phyloP scores from a whole-genome alignment of 2,329 filamentous ascomycete genomes.

The Torrubiellomyces zombiae region DNA sequence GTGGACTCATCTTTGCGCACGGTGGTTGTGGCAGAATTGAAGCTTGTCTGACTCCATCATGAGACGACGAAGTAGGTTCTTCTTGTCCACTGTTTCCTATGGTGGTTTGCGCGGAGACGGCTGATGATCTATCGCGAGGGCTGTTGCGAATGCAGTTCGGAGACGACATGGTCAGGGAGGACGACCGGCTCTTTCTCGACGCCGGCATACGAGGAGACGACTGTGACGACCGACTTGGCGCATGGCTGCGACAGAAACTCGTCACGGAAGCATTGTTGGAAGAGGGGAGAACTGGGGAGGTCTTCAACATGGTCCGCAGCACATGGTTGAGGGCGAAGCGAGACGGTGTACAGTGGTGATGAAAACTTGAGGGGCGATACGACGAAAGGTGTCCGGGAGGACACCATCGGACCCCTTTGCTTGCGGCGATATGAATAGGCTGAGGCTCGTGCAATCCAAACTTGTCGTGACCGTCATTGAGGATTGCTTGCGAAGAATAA shows the following conservation, averaged over 20 bases:
- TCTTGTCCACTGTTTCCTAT: too few relatives aligned
- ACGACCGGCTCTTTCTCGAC: constrained; percentile 11
- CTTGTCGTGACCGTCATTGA: too few relatives aligned
- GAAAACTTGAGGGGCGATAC: too few relatives aligned
- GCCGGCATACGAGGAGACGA: constrained; percentile 10
- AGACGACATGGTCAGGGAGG: constrained; percentile 9
- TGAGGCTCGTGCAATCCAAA: too few relatives aligned
- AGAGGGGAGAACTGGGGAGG: constrained; percentile 33
- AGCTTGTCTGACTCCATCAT: too few relatives aligned
- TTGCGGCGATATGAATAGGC: too few relatives aligned
- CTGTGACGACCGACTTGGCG: constrained; percentile 9
- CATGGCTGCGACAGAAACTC: constrained; percentile 21
- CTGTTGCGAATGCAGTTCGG: constrained; percentile 3
- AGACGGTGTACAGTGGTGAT: constrained; percentile 2
- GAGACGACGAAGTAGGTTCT: too few relatives aligned
- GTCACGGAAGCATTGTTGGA: constrained; percentile 36
- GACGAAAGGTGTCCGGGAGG: too few relatives aligned
- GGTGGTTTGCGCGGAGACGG: constrained; percentile 1
- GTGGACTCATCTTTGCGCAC: too few relatives aligned
- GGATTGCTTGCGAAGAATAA: too few relatives aligned
- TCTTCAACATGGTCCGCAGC: constrained; percentile 41
- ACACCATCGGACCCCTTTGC: too few relatives aligned
- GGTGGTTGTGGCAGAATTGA: too few relatives aligned
- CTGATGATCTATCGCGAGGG: constrained; percentile 7
- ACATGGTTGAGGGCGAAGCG: constrained; percentile 23